These are phyloP conservation scores for Trypanosoma congolense DNA, from an alignment of 208 protist genomes.

Conservation along the genomic window DNA sequence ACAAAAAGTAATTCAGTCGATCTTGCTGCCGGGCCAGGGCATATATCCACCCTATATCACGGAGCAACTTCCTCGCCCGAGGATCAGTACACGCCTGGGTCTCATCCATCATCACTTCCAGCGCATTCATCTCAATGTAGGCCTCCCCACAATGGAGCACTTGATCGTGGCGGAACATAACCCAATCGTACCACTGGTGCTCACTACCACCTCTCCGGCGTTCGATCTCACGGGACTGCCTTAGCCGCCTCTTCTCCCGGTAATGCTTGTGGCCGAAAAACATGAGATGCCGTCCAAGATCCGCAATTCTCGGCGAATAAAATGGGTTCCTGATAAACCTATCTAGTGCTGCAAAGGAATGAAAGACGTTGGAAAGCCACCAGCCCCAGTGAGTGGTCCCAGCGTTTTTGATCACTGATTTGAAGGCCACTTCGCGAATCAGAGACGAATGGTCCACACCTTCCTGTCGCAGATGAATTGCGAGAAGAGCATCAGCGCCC, in stretches of 20 bases:
- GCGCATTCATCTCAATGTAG: slow-evolving; percentile 81
- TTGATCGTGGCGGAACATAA: slow-evolving; percentile 80
- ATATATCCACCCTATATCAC: slow-evolving; percentile 87
- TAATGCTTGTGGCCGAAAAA: slow-evolving; percentile 90
- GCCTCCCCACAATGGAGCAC: slow-evolving; percentile 87
- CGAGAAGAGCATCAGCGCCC: slow-evolving; percentile 25
- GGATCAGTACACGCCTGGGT: slow-evolving; percentile 70
- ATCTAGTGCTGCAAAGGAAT: slow-evolving; percentile 55
- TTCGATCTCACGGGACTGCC: slow-evolving; percentile 72
- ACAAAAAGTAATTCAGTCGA: slow-evolving; percentile 69
- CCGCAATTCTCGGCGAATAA: slow-evolving; percentile 83
- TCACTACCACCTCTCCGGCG: slow-evolving; percentile 74
- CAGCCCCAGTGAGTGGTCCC: slow-evolving; percentile 89
- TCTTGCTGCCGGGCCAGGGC: slow-evolving; percentile 73
- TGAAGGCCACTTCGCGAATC: slow-evolving; percentile 81
- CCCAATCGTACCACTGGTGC: slow-evolving; percentile 89
- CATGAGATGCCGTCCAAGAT: slow-evolving; percentile 82
- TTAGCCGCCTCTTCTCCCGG: slow-evolving; percentile 62
- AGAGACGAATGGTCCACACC: slow-evolving; percentile 58
- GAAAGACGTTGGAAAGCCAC: slow-evolving; percentile 68
- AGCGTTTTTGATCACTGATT: slow-evolving; percentile 76
- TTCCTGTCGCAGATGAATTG: slow-evolving; percentile 77
- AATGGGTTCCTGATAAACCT: slow-evolving; percentile 84
- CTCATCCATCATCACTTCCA: slow-evolving; percentile 81
- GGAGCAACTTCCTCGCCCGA: slow-evolving; percentile 74